These are phyloP conservation scores for Pinus taeda DNA, from an alignment of 75 land plant genomes.

Conservation along the genomic window DNA sequence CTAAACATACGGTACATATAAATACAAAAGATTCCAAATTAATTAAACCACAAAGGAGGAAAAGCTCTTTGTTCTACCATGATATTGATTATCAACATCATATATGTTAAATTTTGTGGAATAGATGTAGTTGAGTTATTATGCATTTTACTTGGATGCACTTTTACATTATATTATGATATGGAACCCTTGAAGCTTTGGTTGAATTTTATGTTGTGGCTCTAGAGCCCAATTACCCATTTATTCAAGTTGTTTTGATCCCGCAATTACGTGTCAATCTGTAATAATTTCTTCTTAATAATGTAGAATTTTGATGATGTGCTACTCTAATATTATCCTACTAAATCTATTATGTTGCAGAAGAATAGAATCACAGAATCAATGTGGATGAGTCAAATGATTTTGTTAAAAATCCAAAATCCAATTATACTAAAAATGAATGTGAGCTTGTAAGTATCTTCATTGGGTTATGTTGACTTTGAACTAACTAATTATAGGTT, in stretches of 20 bases:
- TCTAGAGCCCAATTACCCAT: not conserved
- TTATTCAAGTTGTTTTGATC: not conserved
- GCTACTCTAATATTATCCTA: not conserved
- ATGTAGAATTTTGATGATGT: not conserved
- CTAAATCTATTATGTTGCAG: constrained; percentile 11
- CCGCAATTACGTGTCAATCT: not conserved
- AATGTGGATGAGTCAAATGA: constrained; percentile 23
- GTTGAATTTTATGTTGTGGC: not conserved
- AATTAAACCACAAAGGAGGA: no score
- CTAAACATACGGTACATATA: not conserved
- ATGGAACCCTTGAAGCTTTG: not conserved
- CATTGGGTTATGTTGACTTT: not conserved
- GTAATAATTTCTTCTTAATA: not conserved
- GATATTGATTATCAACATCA: no score
- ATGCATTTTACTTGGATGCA: not conserved
- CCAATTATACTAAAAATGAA: constrained; percentile 5
- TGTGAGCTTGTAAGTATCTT: not conserved
- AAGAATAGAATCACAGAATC: constrained; percentile 27
- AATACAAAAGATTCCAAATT: not conserved
- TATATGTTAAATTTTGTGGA: not conserved
- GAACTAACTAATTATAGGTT: not conserved
- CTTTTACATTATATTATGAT: not conserved
- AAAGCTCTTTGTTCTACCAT: no score
- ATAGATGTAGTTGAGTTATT: not conserved
- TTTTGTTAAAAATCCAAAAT: not conserved